These are phyloP conservation scores for Dictyostelium intermedium DNA, from an alignment of 78 protist species.

Conservation along the genomic window DNA sequence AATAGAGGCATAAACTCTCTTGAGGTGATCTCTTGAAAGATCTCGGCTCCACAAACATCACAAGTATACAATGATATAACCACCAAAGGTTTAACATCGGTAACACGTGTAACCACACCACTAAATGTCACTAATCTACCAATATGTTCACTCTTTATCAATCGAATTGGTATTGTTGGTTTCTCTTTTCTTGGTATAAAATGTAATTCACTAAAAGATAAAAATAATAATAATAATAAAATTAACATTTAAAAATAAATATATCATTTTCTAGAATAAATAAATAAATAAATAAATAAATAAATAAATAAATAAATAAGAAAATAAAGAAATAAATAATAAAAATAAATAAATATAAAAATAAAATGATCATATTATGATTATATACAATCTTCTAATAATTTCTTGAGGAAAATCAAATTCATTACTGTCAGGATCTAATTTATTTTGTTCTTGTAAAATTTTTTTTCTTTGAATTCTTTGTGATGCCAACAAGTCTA, in stretches of 20 bases:
- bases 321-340: not conserved
- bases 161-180: slow-evolving; percentile 35
- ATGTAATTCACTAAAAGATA: slow-evolving; percentile 12
- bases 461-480: not conserved
- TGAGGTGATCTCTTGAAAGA: slow-evolving; percentile 94
- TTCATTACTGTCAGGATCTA: not conserved
- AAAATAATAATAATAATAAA: no score
- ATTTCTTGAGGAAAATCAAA: slow-evolving; percentile 43
- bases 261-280: no score
- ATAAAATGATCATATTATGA: no score
- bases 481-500: slow-evolving; percentile 21
- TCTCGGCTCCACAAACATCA: slow-evolving; percentile 93
- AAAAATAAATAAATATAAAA: no score
- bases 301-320: not conserved
- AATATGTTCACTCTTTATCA: slow-evolving; percentile 49
- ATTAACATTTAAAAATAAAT: no score
- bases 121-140: slow-evolving; percentile 53
- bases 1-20: slow-evolving; percentile 80
- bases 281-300: not conserved
- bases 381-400: slow-evolving; percentile 8
- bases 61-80: slow-evolving; percentile 98
- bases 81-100: slow-evolving; percentile 95
- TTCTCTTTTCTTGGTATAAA: not conserved
- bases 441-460: slow-evolving; percentile 6
- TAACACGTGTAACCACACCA: slow-evolving; percentile 95